phyloP scores from a whole-genome alignment of 2,329 filamentous ascomycete species.

The Cladosporium sp. region DNA sequence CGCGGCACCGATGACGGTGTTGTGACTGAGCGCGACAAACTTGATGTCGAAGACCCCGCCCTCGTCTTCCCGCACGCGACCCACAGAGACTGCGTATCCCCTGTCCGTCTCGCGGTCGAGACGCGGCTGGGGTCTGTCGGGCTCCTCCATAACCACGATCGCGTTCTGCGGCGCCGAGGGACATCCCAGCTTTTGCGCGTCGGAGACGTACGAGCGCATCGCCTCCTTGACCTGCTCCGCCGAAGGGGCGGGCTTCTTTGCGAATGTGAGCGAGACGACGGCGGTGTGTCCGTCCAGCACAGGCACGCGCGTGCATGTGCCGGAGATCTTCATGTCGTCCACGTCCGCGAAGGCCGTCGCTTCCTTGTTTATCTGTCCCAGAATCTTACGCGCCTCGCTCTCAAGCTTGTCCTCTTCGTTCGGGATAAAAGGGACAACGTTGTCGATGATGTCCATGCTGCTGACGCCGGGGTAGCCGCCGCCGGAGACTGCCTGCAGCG shows the following conservation, averaged over 20 bases:
- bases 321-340: constrained; percentile 66
- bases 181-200: constrained; percentile 77
- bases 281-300: constrained; percentile 93
- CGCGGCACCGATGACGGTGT: constrained; percentile 90
- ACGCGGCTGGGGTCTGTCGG: constrained; percentile 83
- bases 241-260: constrained; percentile 64
- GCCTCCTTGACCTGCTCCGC: constrained; percentile 72
- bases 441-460: constrained; percentile 94
- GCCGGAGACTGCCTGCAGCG: constrained; percentile 89
- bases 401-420: constrained; percentile 97
- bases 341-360: constrained; percentile 73
- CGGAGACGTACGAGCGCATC: constrained; percentile 71
- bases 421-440: constrained; percentile 86
- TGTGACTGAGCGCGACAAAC: constrained; percentile 88
- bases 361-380: constrained; percentile 66
- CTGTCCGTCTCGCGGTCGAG: constrained; percentile 78
- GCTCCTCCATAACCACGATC: constrained; percentile 84
- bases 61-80: constrained; percentile 77
- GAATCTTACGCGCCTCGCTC: constrained; percentile 89
- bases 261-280: constrained; percentile 84
- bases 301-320: constrained; percentile 88
- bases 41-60: constrained; percentile 89
- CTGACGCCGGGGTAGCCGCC: constrained; percentile 86
- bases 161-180: constrained; percentile 75
- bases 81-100: constrained; percentile 88